A percentile compares a stretch with the other conserved stretches of the same genome.
Conservation (phyloP, 108 stramenopile species). For the Fragilaria crotonensis region DNA sequence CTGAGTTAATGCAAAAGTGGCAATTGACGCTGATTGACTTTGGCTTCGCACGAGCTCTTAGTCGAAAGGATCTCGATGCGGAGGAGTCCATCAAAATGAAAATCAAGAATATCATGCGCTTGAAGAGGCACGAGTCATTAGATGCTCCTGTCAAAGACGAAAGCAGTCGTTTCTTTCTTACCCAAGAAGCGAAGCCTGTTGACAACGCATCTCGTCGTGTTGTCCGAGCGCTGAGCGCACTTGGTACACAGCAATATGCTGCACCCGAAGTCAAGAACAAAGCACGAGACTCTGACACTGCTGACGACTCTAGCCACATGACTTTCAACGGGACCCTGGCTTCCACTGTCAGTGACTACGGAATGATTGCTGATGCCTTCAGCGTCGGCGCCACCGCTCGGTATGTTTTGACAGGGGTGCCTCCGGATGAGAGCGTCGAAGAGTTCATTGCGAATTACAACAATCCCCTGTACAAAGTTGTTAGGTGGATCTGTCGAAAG, state of each 20-base stretch:
- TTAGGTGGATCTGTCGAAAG: not conserved
- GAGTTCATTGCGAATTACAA: slow-evolving; percentile 28
- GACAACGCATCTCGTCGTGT: not conserved
- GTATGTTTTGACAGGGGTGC: slow-evolving; percentile 61
- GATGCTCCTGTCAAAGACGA: not conserved
- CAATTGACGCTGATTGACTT: slow-evolving; percentile 67
- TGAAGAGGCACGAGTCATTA: not conserved
- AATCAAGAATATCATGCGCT: not conserved
- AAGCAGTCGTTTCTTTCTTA: not conserved
- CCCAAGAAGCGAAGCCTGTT: not conserved
- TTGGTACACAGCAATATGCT: slow-evolving; percentile 49
- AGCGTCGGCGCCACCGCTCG: slow-evolving; percentile 52
- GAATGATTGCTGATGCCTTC: slow-evolving; percentile 68
- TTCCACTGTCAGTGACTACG: slow-evolving; percentile 46
- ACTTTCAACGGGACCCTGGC: slow-evolving; percentile 21
- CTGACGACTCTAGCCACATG: slow-evolving; percentile 1
- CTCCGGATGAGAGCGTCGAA: slow-evolving; percentile 29
- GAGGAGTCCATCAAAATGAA: slow-evolving; percentile 1
- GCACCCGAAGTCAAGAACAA: slow-evolving; percentile 39
- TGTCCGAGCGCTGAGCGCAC: slow-evolving; percentile 31
- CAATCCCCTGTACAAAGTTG: not conserved
- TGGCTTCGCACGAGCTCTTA: slow-evolving; percentile 68
- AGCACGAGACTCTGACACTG: not conserved
- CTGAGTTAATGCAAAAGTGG: slow-evolving; percentile 21
- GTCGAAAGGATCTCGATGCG: slow-evolving; percentile 27